These are phyloP conservation scores for Amyloporia xantha DNA, from an alignment of 768 basidiomycete genomes.

Conservation along the genomic window DNA sequence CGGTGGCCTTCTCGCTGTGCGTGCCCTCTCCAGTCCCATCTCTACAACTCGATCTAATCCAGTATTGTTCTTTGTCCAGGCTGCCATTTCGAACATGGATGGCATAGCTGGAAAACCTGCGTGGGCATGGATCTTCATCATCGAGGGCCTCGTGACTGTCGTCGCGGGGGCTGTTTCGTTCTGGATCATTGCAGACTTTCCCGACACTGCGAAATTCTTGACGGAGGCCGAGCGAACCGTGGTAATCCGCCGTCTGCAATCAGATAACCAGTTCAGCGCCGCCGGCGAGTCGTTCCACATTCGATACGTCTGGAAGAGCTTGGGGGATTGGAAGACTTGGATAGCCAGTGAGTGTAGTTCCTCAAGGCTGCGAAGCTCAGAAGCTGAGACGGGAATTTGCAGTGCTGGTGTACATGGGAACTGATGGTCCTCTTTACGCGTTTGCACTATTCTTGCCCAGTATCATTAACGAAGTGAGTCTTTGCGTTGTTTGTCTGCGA, in stretches of 20 bases:
- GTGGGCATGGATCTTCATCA: conserved; percentile 72
- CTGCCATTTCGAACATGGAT: conserved; percentile 65
- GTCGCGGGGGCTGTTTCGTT: conserved; percentile 60
- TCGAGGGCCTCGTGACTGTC: conserved; percentile 64
- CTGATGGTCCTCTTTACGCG: conserved; percentile 66
- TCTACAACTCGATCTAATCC: neutral
- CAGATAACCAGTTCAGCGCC: conserved; percentile 66
- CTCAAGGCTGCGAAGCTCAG: conserved; percentile 1
- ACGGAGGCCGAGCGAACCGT: conserved; percentile 63
- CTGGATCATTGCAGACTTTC: conserved; percentile 80
- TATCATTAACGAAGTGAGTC: conserved; percentile 64
- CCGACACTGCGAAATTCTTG: conserved; percentile 74
- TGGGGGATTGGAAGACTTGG: conserved; percentile 75
- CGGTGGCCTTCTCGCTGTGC: conserved; percentile 65
- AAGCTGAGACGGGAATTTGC: neutral
- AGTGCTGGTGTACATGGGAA: conserved; percentile 54
- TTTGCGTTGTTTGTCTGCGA: neutral
- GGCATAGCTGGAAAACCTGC: conserved; percentile 62
- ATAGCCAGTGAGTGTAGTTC: conserved; percentile 27
- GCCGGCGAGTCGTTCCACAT: conserved; percentile 54
- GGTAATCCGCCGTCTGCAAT: conserved; percentile 58
- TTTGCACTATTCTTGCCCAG: conserved; percentile 75
- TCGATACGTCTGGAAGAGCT: conserved; percentile 53
- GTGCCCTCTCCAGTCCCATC: conserved; percentile 7
- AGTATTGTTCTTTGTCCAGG: conserved; percentile 22